These are phyloP conservation scores for Pleoardoris graminearum DNA, from an alignment of 2,329 filamentous ascomycete species.

Conservation along the genomic window DNA sequence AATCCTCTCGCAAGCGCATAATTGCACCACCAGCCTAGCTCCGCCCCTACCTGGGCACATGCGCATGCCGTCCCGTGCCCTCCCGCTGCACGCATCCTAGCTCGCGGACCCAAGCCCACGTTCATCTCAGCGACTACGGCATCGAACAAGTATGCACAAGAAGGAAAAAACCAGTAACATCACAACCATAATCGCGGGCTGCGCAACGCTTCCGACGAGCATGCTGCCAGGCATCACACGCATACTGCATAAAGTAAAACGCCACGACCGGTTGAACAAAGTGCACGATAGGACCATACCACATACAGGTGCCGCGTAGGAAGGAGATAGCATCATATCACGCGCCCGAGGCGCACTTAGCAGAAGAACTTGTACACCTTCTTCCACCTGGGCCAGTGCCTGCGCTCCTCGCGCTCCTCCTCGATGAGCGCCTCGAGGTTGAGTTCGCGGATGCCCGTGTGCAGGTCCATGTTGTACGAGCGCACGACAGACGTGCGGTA, in stretches of 20 bases:
- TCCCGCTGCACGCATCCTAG: too few species aligned
- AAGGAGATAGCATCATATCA: background rate
- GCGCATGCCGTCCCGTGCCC: too few species aligned
- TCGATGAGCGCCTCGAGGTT: conserved; percentile 77
- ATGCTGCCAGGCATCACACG: conserved; percentile 41
- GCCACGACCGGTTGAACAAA: conserved; percentile 18
- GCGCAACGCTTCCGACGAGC: conserved; percentile 24
- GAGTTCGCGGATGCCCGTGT: conserved; percentile 82
- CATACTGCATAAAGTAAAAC: conserved; percentile 11
- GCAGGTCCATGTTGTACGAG: conserved; percentile 78
- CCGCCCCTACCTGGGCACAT: too few species aligned
- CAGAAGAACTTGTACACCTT: conserved; percentile 55
- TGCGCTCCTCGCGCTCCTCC: conserved; percentile 76
- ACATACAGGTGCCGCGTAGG: background rate
- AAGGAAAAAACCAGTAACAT: too few species aligned
- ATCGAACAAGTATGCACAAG: too few species aligned
- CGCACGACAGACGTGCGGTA: conserved; percentile 70
- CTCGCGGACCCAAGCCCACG: too few species aligned
- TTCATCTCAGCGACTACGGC: too few species aligned
- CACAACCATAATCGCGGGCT: conserved; percentile 19
- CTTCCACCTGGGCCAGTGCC: conserved; percentile 55
- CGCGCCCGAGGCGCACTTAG: conserved; percentile 25
- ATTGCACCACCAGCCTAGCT: too few species aligned
- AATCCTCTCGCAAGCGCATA: too few species aligned
- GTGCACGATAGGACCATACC: too few species aligned